Base-by-base conservation (phyloP, 805 yeast genomes). In the Candida patagonica region DNA sequence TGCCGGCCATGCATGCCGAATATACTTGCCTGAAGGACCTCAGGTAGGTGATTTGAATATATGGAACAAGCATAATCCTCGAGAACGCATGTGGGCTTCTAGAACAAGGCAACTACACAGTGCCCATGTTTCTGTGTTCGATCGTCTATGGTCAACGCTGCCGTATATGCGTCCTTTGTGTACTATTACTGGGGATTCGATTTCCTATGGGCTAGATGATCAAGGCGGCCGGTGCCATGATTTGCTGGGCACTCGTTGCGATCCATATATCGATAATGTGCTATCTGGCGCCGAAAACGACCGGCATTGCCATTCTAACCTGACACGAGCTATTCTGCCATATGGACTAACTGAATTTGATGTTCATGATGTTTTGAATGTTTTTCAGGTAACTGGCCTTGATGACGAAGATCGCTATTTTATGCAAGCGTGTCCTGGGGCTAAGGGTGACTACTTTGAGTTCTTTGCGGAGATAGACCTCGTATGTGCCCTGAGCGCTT, bases 381-480 rank as follows among this genome's bases (percentile, higher is more conserved):
- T 78, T 26, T 78, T 78, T 60, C 84, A 77, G 56, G 74, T 77
- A 44, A 77, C 83, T 1, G 84, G 84, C 0, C 64, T 76, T 47
- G 74, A 75, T 47, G 78, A 74, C 45, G 61, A 73, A 47, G 83
- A 77, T 53, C 79, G 74, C 53, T 78, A 78, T 55, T 77, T 73
- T 54, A 77, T 76, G 83, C 82, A 76, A 52, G 71, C 83, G 1
- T 75, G 78, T 46, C 84, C 84, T 1, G 78, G 83, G 2, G 61
- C 67, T 26, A 57, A 62, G 31, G 73, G 67, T 10, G 84, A 78
- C 51, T 75, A 73, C 54, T 76, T 78, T 50, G 83, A 78, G 56
- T 66, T 74, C 54, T 78, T 76, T 57, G 82, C 82, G 3, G 84
- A 78, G 51, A 73, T 71, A 35, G 83, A 78, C 51, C 57, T 77